These are phyloP conservation scores for Bruguiera sexangula DNA, from an alignment of 345 rosid species.

Conservation along the genomic window DNA sequence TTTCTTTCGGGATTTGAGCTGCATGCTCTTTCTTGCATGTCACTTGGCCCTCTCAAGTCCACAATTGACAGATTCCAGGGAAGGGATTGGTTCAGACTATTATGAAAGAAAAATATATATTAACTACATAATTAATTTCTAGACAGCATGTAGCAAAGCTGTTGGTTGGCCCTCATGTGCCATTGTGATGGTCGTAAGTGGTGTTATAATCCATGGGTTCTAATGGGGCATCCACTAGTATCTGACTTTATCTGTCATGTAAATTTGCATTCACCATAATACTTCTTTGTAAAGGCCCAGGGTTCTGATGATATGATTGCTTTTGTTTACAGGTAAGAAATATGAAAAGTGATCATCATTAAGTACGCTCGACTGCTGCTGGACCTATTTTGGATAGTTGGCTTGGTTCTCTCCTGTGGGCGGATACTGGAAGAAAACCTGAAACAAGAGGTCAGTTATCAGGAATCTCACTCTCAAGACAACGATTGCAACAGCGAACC, in stretches of 20 bases:
- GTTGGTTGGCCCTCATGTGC: constrained; percentile 15
- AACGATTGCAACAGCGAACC: background rate
- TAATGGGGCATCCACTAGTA: background rate
- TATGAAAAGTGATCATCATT: constrained; percentile 39
- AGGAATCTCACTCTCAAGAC: background rate
- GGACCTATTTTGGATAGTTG: background rate
- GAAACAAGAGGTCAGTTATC: background rate
- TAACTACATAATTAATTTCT: background rate
- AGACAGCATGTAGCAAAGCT: background rate
- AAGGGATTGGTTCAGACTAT: constrained; percentile 3
- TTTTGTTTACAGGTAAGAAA: constrained; percentile 44
- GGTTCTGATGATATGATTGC: constrained; percentile 12
- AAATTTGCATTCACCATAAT: background rate
- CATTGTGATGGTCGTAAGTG: background rate
- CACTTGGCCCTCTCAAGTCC: background rate
- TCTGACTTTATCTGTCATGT: background rate
- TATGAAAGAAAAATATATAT: background rate
- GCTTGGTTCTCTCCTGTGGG: background rate
- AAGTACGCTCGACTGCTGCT: background rate
- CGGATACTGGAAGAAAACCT: constrained; percentile 4
- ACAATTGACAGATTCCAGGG: background rate
- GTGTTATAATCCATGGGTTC: background rate
- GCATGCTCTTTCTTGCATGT: background rate
- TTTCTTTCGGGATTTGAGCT: background rate
- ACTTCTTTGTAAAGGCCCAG: constrained; percentile 1